Base-by-base conservation (phyloP, 208 protist species). In the Kentomonas sorsogonicus region DNA sequence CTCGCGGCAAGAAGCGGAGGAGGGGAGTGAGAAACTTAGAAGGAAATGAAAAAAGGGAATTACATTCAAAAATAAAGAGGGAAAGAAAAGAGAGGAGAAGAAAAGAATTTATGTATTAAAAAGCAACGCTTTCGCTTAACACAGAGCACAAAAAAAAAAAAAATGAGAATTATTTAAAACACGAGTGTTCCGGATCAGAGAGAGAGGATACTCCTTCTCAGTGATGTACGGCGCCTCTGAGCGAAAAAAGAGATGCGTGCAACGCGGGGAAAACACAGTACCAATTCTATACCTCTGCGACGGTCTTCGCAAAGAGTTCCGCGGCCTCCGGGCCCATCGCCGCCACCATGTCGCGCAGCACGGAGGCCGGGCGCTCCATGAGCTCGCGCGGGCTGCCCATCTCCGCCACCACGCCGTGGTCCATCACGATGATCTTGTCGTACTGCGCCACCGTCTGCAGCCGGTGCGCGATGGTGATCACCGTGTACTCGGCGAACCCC, bases 401-500 rank as follows among this genome's bases (percentile, higher is more conserved):
- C 66, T 83, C 79, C 29, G 57, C 77, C 27, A 87, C 72, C 20
- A 55, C 56, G 26, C 84, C 84, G 51, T 78, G 52, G 51, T 86
- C 73, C 77, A 91, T 83, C 46, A 93, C 82, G 43, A 93, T 71
- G 29, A 93, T 75, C 52, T 67, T 70, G 67, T 90, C 79, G 68
- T 86, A 90, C 61, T 60, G 22, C 50, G 74, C 86, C 7, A 93
- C 79, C 27, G 77, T 93, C 51, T 87, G 79, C 61, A 90, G 74
- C 29, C 78, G 68, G 66, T 93, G 86, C 26, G 83, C 80, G 50
- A 91, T 89, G 52, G 77, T 87, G 63, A 93, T 75, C 41, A 90
- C 79, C 23, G 86, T 93, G 77, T 86, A 77, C 33, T 55, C 65
- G 10, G 60, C 53, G 51, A 93, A 93, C 52, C 69, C 61, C 11